phyloP scores from a whole-genome alignment of 2,329 filamentous ascomycete species.

The Zopfia rhizophila region DNA sequence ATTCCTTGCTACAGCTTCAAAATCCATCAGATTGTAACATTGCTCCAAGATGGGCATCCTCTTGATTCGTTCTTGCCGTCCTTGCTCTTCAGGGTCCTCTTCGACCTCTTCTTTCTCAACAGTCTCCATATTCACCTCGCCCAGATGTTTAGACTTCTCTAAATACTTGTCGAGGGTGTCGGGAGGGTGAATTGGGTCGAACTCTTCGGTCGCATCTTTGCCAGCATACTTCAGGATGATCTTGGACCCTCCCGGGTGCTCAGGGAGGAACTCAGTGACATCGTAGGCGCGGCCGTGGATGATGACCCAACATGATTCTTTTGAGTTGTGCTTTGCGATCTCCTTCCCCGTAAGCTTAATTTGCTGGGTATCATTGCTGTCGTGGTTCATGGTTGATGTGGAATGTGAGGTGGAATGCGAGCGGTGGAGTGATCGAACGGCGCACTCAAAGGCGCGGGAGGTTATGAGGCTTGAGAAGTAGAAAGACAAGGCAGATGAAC shows the following conservation, averaged over 20 bases:
- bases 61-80: conserved; percentile 72
- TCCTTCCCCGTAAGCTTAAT: conserved; percentile 57
- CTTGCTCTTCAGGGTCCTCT: conserved; percentile 72
- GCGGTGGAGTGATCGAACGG: conserved; percentile 1
- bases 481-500: conserved; percentile 11
- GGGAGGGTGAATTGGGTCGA: conserved; percentile 63
- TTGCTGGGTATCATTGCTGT: conserved; percentile 53
- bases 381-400: conserved; percentile 54
- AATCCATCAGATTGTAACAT: conserved; percentile 71
- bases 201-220: conserved; percentile 58
- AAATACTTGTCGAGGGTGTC: conserved; percentile 58
- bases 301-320: conserved; percentile 81
- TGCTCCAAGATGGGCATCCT: conserved; percentile 58
- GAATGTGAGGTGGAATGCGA: conserved; percentile 7
- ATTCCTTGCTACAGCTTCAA: conserved; percentile 88
- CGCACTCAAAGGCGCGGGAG: not conserved
- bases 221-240: conserved; percentile 89
- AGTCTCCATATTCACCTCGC: conserved; percentile 51
- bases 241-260: conserved; percentile 75
- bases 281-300: conserved; percentile 75
- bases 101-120: conserved; percentile 48
- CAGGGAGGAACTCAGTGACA: conserved; percentile 71
- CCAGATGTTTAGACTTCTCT: conserved; percentile 53
- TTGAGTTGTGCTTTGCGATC: conserved; percentile 78
- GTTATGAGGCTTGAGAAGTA: conserved; percentile 8